Base-by-base conservation (phyloP, 2,329 filamentous ascomycete species). In the Ophiosphaerella korrae region DNA sequence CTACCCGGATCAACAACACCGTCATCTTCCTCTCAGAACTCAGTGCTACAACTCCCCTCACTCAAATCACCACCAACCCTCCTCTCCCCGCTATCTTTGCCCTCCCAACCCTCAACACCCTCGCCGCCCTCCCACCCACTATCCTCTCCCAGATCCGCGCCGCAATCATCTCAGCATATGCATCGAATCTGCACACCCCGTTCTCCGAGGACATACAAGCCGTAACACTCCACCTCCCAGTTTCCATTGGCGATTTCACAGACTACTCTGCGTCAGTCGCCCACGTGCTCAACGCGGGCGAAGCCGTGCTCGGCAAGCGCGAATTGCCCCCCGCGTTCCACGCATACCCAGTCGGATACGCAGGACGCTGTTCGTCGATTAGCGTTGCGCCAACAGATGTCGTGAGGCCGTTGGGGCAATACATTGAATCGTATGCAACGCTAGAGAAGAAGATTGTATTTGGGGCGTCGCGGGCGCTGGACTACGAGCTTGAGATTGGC, bases 261-360 rank as follows among this genome's bases (percentile, higher is more conserved):
- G 84, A 86, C 64, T 85, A 84, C 67, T 82, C 78, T 2, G 82
- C 79, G 48, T 82, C 78, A 0, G 71, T 77, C 7, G 77, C 83
- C 38, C 82, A 85, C 53, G 75, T 80, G 24, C 73, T 77, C 41
- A 85, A 84, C 39, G 80, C 78, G 68, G 52, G 77, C 71, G 63
- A 68, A 55, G 66, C 67, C 3, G 58, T 71, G 3, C 35, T 52
- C 12, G 66, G 66, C 7, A 49, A 42, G 1, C 58, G 67, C 2
- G 38, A 53, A 7, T 60, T 62, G 9, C 66, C 67, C 14, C 58
- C 64, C 2, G 60, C 61, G 2, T 72, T 71, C 43, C 60, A 63
- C 33, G 64, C 69, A 32, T 68, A 63, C 37, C 50, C 83, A 69
- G 21, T 78, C 70, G 83, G 77, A 0, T 86, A 87, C 50, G 77